Evolutionary conservation across 2,329 filamentous ascomycete genomes (phyloP), one percentile per base, ranked within the genome.

Genomic region (Colletotrichum sp.): DNA sequence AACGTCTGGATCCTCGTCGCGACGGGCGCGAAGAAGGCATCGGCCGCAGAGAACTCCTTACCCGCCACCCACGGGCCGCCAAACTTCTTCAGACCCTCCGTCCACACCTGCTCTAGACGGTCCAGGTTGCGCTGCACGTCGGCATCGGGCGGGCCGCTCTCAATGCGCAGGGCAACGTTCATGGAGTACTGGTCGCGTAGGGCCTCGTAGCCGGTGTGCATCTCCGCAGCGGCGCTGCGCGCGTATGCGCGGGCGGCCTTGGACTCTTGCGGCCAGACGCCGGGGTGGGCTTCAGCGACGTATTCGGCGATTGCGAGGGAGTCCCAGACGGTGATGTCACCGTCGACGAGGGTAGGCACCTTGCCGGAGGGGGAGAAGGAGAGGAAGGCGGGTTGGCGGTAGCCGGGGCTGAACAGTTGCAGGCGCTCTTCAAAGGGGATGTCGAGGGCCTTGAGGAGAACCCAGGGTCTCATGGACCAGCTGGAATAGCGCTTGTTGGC

Each of bases 281-380:
- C 75, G 0, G 87, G 85, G 66, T 87, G 79, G 25, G 79, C 77
- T 74, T 90, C 88, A 22, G 87, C 86, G 6, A 90, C 79, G 78
- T 86, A 87, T 72, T 89, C 87, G 81, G 81, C 82, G 64, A 90
- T 89, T 71, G 88, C 85, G 16, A 89, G 82, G 0, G 88, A 89
- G 76, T 90, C 88, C 80, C 84, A 86, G 8, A 85, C 75, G 36
- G 86, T 80, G 13, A 78, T 72, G 13, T 80, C 78, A 19, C 63
- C 76, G 68, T 86, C 82, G 30, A 85, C 80, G 13, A 88, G 79
- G 72, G 84, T 84, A 3, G 87, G 86, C 11, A 88, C 86, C 60
- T 86, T 87, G 73, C 82, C 86, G 5, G 79, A 80, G 63, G 83
- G 87, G 36, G 83, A 89, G 79, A 85, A 87, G 28, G 77, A 74